Conservation (phyloP, 768 basidiomycete species). For the Pholiota conissans region DNA sequence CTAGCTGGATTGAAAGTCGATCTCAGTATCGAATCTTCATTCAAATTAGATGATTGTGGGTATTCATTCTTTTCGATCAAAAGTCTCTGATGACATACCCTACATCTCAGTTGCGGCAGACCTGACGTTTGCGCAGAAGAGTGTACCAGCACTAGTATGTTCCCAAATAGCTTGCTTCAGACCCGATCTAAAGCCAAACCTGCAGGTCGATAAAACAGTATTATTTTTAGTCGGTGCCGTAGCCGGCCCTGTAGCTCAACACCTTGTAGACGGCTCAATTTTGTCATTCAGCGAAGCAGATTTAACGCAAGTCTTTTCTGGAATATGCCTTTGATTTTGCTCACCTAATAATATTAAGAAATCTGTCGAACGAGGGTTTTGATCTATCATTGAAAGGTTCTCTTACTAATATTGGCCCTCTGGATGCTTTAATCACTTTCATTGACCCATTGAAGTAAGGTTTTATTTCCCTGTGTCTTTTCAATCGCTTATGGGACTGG, state of each 20-base stretch:
- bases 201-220: conserved; percentile 59
- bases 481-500: not conserved
- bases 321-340: not conserved
- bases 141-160: conserved; percentile 52
- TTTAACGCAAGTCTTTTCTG: conserved; percentile 44
- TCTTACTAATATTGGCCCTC: conserved; percentile 61
- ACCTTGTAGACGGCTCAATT: conserved; percentile 56
- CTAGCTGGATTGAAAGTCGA: conserved; percentile 60
- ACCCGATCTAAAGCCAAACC: too few relatives aligned
- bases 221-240: conserved; percentile 73
- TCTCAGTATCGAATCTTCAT: conserved; percentile 49
- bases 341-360: conserved; percentile 27
- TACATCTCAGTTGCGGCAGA: conserved; percentile 51
- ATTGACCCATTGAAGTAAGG: conserved; percentile 58
- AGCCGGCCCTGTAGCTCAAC: conserved; percentile 64
- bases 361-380: conserved; percentile 62
- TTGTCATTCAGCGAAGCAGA: conserved; percentile 58
- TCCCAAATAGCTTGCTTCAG: not conserved
- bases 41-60: conserved; percentile 71
- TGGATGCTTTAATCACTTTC: conserved; percentile 71
- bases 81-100: not conserved
- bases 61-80: not conserved
- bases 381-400: conserved; percentile 60
- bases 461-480: not conserved
- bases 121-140: conserved; percentile 56